Percentiles rank a stretch among this genome's conserved stretches.
These are phyloP conservation scores for Lecanicillium sp. DNA, from an alignment of 2,329 filamentous ascomycete genomes.

Conservation along the genomic window DNA sequence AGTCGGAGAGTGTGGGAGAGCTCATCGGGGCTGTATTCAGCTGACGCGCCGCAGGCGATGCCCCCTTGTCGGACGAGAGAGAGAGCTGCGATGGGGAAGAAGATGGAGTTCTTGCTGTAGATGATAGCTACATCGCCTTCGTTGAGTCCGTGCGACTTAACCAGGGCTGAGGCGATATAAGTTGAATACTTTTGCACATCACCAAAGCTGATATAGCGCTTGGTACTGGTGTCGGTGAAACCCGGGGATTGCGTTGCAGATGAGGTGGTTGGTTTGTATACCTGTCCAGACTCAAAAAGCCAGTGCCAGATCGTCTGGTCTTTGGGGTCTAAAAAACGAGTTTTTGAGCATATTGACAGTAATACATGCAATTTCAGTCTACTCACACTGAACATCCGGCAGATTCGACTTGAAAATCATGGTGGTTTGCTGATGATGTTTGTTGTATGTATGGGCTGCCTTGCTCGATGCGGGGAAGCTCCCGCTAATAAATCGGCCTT, in stretches of 20 bases:
- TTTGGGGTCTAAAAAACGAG: constrained; percentile 52
- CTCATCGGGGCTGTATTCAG: constrained; percentile 62
- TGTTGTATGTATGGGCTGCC: too few species aligned
- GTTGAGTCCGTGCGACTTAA: constrained; percentile 47
- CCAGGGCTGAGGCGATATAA: constrained; percentile 54
- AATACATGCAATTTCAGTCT: too few species aligned
- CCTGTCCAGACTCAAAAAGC: constrained; percentile 52
- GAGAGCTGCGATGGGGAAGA: constrained; percentile 58
- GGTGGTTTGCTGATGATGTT: too few species aligned
- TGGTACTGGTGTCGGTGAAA: constrained; percentile 53
- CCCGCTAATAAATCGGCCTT: too few species aligned
- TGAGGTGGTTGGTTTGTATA: constrained; percentile 22
- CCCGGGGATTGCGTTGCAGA: constrained; percentile 36
- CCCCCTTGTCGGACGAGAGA: constrained; percentile 44
- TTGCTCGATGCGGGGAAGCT: too few species aligned
- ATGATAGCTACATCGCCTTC: constrained; percentile 52
- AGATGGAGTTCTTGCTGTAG: constrained; percentile 60
- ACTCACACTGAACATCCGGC: too few species aligned
- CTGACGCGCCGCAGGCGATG: constrained; percentile 55
- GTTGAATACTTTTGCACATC: constrained; percentile 52
- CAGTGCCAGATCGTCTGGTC: constrained; percentile 55
- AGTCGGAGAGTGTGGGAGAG: constrained; percentile 58
- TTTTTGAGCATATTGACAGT: too few species aligned
- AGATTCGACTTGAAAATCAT: too few species aligned
- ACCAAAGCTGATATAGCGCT: constrained; percentile 51